phyloP scores from a whole-genome alignment of 1,284 basidiomycete genomes.

The Cryptococcus sp. region DNA sequence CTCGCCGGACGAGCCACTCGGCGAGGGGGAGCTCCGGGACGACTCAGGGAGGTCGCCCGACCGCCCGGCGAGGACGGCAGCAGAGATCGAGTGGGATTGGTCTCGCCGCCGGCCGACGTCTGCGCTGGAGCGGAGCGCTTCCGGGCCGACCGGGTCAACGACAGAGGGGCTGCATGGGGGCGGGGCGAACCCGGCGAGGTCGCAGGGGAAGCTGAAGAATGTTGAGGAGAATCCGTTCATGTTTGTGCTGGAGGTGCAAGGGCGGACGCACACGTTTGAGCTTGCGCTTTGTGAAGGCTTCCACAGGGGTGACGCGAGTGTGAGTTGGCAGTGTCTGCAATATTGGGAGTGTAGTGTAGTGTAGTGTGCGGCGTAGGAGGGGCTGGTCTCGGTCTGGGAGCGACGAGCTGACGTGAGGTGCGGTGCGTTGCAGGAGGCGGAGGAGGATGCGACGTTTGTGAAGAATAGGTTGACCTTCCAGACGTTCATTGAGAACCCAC shows the following conservation, averaged over 20 bases:
- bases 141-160: too few relatives aligned
- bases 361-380: too few relatives aligned
- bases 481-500: slow-evolving; percentile 53
- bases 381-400: too few relatives aligned
- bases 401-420: neutral
- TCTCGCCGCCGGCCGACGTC: slow-evolving; percentile 35
- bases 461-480: slow-evolving; percentile 53
- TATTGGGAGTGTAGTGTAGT: too few relatives aligned
- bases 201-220: slow-evolving; percentile 44
- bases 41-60: neutral
- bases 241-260: slow-evolving; percentile 52
- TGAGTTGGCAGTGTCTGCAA: too few relatives aligned
- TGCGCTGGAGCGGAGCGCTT: neutral
- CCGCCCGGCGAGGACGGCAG: slow-evolving; percentile 4
- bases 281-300: slow-evolving; percentile 49
- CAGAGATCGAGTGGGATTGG: slow-evolving; percentile 46
- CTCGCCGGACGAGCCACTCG: neutral
- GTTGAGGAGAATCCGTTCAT: slow-evolving; percentile 51
- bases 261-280: slow-evolving; percentile 52
- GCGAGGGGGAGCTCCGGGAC: neutral
- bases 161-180: too few relatives aligned
- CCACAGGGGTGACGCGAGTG: slow-evolving; percentile 20
- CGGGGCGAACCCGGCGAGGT: neutral
- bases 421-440: slow-evolving; percentile 1
- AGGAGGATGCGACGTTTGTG: slow-evolving; percentile 44